These are phyloP conservation scores for Curvularia eragrostidis DNA, from an alignment of 2,329 filamentous ascomycete genomes.

Conservation along the genomic window DNA sequence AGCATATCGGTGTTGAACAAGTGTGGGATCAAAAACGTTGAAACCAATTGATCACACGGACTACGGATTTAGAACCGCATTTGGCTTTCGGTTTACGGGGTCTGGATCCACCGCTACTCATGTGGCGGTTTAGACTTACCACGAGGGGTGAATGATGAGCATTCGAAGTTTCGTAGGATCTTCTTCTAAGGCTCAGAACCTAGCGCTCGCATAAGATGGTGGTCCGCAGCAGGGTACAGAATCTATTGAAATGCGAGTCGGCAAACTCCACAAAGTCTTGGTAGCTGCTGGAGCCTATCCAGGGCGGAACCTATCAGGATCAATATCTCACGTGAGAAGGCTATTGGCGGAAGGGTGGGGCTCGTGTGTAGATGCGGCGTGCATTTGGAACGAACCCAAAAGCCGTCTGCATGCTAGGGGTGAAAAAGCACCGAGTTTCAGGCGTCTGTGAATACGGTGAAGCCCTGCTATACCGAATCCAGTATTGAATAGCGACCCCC, in stretches of 20 bases:
- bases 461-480: conserved; percentile 2
- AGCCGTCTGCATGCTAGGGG: background rate
- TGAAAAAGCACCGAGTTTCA: conserved; percentile 10
- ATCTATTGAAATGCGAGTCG: conserved; percentile 20
- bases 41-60: conserved; percentile 13
- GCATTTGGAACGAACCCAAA: conserved; percentile 1
- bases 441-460: conserved; percentile 5
- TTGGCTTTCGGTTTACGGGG: conserved; percentile 1
- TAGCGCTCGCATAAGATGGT: conserved; percentile 12
- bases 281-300: conserved; percentile 7
- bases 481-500: background rate
- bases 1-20: conserved; percentile 22
- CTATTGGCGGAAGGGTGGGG: background rate
- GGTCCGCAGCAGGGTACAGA: conserved; percentile 11
- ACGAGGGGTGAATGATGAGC: conserved; percentile 9
- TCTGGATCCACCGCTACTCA: conserved; percentile 1
- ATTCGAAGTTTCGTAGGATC: conserved; percentile 3
- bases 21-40: conserved; percentile 13
- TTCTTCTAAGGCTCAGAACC: conserved; percentile 4
- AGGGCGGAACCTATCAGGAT: conserved; percentile 7
- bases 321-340: conserved; percentile 1
- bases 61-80: conserved; percentile 8
- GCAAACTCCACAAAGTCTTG: conserved; percentile 9
- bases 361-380: conserved; percentile 8
- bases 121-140: conserved; percentile 10